Base-by-base conservation (phyloP, 352 stramenopile species). In the Globisporangium solare region DNA sequence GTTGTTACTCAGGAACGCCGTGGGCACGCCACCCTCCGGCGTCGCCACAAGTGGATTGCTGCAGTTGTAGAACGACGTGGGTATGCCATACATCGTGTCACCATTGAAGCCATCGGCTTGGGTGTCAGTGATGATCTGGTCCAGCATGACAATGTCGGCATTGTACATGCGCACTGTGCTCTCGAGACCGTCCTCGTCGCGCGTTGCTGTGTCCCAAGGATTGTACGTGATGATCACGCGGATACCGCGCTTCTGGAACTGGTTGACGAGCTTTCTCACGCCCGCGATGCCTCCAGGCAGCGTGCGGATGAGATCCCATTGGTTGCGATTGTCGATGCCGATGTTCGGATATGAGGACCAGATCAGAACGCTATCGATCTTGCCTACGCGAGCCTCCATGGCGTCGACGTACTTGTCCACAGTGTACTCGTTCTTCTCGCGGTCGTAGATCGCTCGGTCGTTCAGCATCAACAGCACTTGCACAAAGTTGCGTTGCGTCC, bases 1-100 rank as follows among this genome's bases (percentile, higher is more conserved):
- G 49, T 94, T 94, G 57, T 83, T 54, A 47, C 61, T 75, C 27
- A 94, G 24, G 27, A 59, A 86, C 0, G 79, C 77, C 1, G 81
- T 80, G 0, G 81, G 83, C 15, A 92, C 71, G 2, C 83, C 82
- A 18, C 86, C 79, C 50, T 92, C 83, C 0, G 82, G 82, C 0
- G 71, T 63, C 27, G 79, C 84, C 1, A 89, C 61, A 6, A 88
- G 54, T 18, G 75, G 79, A 0, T 65, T 56, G 10, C 58, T 79
- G 63, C 79, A 92, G 71, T 92, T 89, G 68, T 73, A 93, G 56
- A 94, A 96, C 14, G 81, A 70, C 50, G 72, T 79, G 1, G 83
- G 83, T 0, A 96, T 80, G 21, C 83, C 86, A 57, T 89, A 93
- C 80, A 96, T 92, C 15, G 86, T 96, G 70, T 96, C 86, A 10